Conservation (phyloP, 148 eudicot genomes). For the Cornus florida region DNA sequence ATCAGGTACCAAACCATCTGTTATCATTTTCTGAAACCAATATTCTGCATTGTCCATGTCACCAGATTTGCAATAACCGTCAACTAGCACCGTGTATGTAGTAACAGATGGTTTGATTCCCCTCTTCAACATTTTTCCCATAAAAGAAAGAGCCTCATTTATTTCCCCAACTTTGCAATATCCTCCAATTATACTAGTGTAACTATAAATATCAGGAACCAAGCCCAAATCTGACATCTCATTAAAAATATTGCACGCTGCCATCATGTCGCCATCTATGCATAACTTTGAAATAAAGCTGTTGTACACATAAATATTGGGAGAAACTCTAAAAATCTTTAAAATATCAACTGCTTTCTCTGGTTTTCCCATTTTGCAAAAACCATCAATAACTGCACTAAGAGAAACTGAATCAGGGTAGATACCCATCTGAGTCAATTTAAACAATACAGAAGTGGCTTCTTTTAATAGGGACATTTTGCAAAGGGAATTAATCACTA, state of each 20-base stretch:
- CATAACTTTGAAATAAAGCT: slow-evolving; percentile 45
- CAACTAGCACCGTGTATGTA: slow-evolving; percentile 40
- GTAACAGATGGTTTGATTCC: slow-evolving; percentile 42
- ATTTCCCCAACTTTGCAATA: slow-evolving; percentile 31
- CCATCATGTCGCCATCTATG: slow-evolving; percentile 38
- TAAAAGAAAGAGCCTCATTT: slow-evolving; percentile 31
- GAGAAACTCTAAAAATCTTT: slow-evolving; percentile 31
- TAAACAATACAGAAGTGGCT: slow-evolving; percentile 49
- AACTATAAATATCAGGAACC: slow-evolving; percentile 37
- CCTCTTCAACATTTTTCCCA: slow-evolving; percentile 43
- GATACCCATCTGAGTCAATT: slow-evolving; percentile 40
- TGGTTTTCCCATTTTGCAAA: slow-evolving; percentile 27
- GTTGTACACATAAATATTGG: slow-evolving; percentile 38
- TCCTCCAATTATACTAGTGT: slow-evolving; percentile 46
- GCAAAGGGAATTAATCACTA: slow-evolving; percentile 41
- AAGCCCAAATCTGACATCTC: slow-evolving; percentile 43
- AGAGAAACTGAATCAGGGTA: slow-evolving; percentile 42
- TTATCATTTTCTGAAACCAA: slow-evolving; percentile 32
- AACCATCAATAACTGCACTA: slow-evolving; percentile 41
- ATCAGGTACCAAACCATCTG: slow-evolving; percentile 36
- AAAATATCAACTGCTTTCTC: slow-evolving; percentile 32
- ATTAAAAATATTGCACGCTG: slow-evolving; percentile 32
- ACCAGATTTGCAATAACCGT: slow-evolving; percentile 37
- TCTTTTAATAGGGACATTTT: slow-evolving; percentile 34
- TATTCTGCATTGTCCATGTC: slow-evolving; percentile 29